Percentiles rank a stretch among this genome's conserved stretches.
These are phyloP conservation scores for Candida palmyrensis DNA, from an alignment of 805 yeast species.

Conservation along the genomic window DNA sequence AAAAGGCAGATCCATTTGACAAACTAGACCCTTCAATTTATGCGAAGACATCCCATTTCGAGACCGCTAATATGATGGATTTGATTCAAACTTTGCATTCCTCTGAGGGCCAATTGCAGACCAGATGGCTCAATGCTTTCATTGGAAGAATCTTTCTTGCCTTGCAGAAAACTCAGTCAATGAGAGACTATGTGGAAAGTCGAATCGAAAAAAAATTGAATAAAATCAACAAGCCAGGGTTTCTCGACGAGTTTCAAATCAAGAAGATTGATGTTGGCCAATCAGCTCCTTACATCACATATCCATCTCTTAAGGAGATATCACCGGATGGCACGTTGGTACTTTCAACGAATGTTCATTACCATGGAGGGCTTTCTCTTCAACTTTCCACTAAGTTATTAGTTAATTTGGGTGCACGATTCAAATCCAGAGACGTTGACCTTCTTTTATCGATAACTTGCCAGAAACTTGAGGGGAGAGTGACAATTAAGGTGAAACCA, in stretches of 20 bases:
- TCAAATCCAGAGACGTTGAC: slow-evolving; percentile 72
- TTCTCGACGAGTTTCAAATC: slow-evolving; percentile 76
- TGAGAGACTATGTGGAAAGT: slow-evolving; percentile 52
- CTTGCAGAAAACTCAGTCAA: slow-evolving; percentile 62
- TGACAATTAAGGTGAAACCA: slow-evolving; percentile 67
- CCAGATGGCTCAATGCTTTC: slow-evolving; percentile 88
- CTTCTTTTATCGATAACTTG: slow-evolving; percentile 66
- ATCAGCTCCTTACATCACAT: slow-evolving; percentile 74
- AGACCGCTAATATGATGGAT: slow-evolving; percentile 64
- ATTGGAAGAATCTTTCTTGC: slow-evolving; percentile 79
- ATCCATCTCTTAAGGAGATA: slow-evolving; percentile 62
- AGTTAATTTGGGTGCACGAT: slow-evolving; percentile 68
- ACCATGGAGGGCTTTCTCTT: slow-evolving; percentile 70
- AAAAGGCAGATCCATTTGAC: slow-evolving; percentile 5
- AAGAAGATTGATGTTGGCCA: slow-evolving; percentile 69
- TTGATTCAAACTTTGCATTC: slow-evolving; percentile 76
- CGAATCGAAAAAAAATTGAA: slow-evolving; percentile 68
- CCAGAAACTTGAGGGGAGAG: slow-evolving; percentile 65
- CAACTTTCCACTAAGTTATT: slow-evolving; percentile 78
- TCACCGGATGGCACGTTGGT: slow-evolving; percentile 76
- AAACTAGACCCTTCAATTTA: slow-evolving; percentile 44
- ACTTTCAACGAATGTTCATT: slow-evolving; percentile 56
- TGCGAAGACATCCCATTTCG: slow-evolving; percentile 72
- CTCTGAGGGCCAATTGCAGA: slow-evolving; percentile 74
- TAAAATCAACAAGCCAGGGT: slow-evolving; percentile 81